Percentiles rank a stretch among this genome's conserved stretches.
Conservation (phyloP, 1,284 basidiomycete species). For the Thecaphora thlaspeos region DNA sequence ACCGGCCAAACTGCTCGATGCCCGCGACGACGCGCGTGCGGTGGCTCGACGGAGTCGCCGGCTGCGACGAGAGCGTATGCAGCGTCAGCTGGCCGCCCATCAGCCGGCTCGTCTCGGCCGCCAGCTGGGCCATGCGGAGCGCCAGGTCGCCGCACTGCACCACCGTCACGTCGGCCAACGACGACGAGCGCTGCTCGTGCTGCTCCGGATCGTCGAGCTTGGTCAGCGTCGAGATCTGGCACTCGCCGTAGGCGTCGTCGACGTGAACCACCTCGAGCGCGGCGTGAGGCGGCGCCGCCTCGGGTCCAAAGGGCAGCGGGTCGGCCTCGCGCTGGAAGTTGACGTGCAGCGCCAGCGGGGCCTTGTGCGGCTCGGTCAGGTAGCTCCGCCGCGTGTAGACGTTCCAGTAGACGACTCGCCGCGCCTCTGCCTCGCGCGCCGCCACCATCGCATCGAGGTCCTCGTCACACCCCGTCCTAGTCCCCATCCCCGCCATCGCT, state of each 20-base stretch:
- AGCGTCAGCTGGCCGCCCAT: constrained; percentile 3
- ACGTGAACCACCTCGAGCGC: constrained; percentile 30
- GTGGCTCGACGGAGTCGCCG: constrained; percentile 8
- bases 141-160: constrained; percentile 22
- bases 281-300: constrained; percentile 31
- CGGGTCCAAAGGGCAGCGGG: constrained; percentile 25
- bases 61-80: background rate
- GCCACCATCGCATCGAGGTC: background rate
- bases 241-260: constrained; percentile 37
- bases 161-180: constrained; percentile 17
- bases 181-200: constrained; percentile 9
- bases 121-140: constrained; percentile 20
- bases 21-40: constrained; percentile 39
- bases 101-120: constrained; percentile 25
- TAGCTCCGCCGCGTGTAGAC: constrained; percentile 31
- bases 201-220: constrained; percentile 15
- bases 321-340: constrained; percentile 12
- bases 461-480: background rate
- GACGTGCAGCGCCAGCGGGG: constrained; percentile 30
- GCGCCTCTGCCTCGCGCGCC: constrained; percentile 11
- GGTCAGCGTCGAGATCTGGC: constrained; percentile 20
- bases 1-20: constrained; percentile 40
- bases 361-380: constrained; percentile 19
- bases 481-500: background rate
- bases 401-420: constrained; percentile 47